Percentiles rank a stretch among this genome's conserved stretches.
These are phyloP conservation scores for Clarireedia sp. DNA, from an alignment of 2,329 filamentous ascomycete species.

Conservation along the genomic window DNA sequence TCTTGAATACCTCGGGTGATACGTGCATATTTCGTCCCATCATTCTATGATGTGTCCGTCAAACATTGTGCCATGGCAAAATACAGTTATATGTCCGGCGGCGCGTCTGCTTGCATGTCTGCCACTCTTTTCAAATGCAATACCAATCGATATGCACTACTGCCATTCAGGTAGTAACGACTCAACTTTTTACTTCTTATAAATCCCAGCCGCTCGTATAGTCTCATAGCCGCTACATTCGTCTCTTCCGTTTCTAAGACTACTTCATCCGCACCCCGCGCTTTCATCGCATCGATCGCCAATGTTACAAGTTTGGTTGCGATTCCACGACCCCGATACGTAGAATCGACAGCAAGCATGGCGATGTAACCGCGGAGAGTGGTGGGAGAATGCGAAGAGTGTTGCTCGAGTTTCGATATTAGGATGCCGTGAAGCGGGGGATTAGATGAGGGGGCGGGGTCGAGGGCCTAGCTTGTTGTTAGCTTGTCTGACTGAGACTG, in stretches of 20 bases:
- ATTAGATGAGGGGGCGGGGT: constrained; percentile 40
- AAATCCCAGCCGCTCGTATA: constrained; percentile 92
- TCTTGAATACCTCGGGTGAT: not conserved
- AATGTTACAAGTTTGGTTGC: constrained; percentile 81
- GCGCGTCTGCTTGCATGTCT: constrained; percentile 20
- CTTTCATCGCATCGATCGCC: constrained; percentile 86
- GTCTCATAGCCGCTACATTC: constrained; percentile 79
- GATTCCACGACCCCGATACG: constrained; percentile 76
- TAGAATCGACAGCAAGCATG: constrained; percentile 86
- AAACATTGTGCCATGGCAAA: too few species aligned
- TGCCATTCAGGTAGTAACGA: constrained; percentile 93
- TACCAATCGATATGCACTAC: constrained; percentile 83
- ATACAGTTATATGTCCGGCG: not conserved
- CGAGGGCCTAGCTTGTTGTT: constrained; percentile 41
- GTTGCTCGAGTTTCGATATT: constrained; percentile 87
- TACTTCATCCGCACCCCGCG: constrained; percentile 80
- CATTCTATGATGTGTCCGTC: not conserved
- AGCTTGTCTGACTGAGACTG: not conserved
- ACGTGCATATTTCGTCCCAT: not conserved
- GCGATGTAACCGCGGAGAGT: constrained; percentile 89
- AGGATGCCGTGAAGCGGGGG: constrained; percentile 76
- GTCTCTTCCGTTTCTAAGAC: constrained; percentile 94
- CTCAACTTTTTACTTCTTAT: constrained; percentile 86
- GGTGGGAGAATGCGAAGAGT: constrained; percentile 69
- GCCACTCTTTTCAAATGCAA: constrained; percentile 40